These are phyloP conservation scores for Aspergillus bridgeri DNA, from an alignment of 495 filamentous ascomycete species.

Conservation along the genomic window DNA sequence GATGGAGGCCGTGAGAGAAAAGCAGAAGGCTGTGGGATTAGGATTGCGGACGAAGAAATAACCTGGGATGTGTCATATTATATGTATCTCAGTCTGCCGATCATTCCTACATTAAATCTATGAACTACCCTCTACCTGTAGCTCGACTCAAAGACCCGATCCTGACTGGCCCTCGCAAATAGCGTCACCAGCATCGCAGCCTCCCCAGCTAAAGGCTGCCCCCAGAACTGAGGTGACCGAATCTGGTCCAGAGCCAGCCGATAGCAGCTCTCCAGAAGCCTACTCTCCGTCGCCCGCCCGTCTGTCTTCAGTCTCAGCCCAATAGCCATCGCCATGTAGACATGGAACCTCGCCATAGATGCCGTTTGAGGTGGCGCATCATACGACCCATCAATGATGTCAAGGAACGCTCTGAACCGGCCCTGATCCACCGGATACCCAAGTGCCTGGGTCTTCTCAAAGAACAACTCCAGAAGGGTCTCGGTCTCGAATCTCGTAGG, in stretches of 20 bases:
- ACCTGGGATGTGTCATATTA: background rate
- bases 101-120: too few species aligned
- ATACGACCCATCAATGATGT: conserved; percentile 1
- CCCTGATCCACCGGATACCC: conserved; percentile 7
- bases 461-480: conserved; percentile 12
- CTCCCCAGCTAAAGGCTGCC: conserved; percentile 3
- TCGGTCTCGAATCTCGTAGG: conserved; percentile 10
- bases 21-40: conserved; percentile 10
- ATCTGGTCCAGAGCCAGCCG: conserved; percentile 14
- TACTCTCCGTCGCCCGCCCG: background rate
- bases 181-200: conserved; percentile 11
- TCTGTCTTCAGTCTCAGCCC: conserved; percentile 10
- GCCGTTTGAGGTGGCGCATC: background rate
- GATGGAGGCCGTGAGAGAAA: conserved; percentile 11
- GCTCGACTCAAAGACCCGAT: background rate
- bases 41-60: background rate
- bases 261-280: conserved; percentile 14
- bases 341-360: conserved; percentile 17
- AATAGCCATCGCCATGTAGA: conserved; percentile 20
- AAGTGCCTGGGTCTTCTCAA: background rate
- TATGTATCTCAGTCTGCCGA: too few species aligned
- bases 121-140: too few species aligned
- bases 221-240: conserved; percentile 11
- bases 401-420: conserved; percentile 6
- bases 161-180: conserved; percentile 9